Evolutionary conservation across 2,329 filamentous ascomycete species (phyloP).

Genomic region (Emergomyces orientalis): DNA sequence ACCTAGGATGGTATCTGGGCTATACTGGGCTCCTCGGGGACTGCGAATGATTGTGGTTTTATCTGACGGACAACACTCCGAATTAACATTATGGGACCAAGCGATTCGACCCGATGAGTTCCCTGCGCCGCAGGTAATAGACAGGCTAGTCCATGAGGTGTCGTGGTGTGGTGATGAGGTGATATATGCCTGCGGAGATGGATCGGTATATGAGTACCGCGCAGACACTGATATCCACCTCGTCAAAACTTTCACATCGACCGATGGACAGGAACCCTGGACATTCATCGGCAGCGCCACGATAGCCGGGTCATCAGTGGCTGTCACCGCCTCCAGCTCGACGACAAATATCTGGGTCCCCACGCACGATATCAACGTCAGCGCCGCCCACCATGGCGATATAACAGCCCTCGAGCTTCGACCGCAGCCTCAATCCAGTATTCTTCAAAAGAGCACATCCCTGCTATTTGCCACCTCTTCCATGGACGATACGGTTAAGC

Average conservation of each 20-base stretch:
- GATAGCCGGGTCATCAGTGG: slow-evolving; percentile 24
- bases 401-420: slow-evolving; percentile 39
- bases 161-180: slow-evolving; percentile 32
- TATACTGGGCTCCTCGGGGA: slow-evolving; percentile 35
- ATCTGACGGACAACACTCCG: slow-evolving; percentile 34
- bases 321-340: slow-evolving; percentile 33
- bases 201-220: slow-evolving; percentile 32
- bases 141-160: slow-evolving; percentile 35
- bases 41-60: slow-evolving; percentile 36
- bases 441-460: slow-evolving; percentile 18
- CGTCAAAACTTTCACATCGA: slow-evolving; percentile 27
- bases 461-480: slow-evolving; percentile 38
- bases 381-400: slow-evolving; percentile 32
- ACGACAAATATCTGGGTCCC: slow-evolving; percentile 37
- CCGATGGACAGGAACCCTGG: slow-evolving; percentile 29
- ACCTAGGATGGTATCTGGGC: slow-evolving; percentile 35
- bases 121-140: slow-evolving; percentile 28
- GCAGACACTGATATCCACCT: slow-evolving; percentile 31
- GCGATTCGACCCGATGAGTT: slow-evolving; percentile 30
- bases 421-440: slow-evolving; percentile 23
- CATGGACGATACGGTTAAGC: slow-evolving; percentile 36
- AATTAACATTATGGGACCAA: slow-evolving; percentile 39
- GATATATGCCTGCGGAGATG: slow-evolving; percentile 34
- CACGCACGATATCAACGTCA: slow-evolving; percentile 33
- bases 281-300: slow-evolving; percentile 30